Evolutionary conservation across 768 basidiomycete species (phyloP).

Genomic region (Kwoniella dejecticola): DNA sequence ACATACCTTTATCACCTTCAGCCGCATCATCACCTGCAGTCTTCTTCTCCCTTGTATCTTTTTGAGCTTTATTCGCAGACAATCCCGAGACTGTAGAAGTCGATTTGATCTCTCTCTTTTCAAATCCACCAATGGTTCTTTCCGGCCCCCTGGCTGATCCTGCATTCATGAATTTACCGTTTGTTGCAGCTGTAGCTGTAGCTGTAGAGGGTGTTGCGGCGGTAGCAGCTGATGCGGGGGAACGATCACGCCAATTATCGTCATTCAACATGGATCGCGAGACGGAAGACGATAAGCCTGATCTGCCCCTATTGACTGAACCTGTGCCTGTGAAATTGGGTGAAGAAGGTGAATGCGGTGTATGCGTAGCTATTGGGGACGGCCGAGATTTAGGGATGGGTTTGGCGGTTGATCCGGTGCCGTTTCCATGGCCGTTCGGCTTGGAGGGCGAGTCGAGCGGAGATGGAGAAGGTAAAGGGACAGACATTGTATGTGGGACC

Average conservation of each 20-base stretch:
- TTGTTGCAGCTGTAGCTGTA: not conserved
- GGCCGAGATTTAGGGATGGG: constrained; percentile 36
- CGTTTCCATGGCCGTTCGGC: not conserved
- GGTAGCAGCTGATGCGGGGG: not conserved
- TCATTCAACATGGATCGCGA: constrained; percentile 15
- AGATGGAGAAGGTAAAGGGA: constrained; percentile 41
- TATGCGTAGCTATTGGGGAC: constrained; percentile 23
- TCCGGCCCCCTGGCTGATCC: constrained; percentile 26
- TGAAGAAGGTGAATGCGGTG: constrained; percentile 20
- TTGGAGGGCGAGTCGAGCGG: constrained; percentile 14
- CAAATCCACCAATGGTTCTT: constrained; percentile 46
- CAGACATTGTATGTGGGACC: constrained; percentile 44
- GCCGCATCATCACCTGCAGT: constrained; percentile 15
- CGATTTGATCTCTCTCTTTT: constrained; percentile 31
- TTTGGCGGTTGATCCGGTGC: constrained; percentile 12
- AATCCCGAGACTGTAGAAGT: constrained; percentile 10
- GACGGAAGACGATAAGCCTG: constrained; percentile 8
- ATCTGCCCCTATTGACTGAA: constrained; percentile 8
- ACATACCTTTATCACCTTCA: constrained; percentile 28
- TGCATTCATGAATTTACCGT: not conserved
- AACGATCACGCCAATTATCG: constrained; percentile 35
- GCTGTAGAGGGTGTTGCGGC: not conserved
- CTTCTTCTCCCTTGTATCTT: constrained; percentile 9
- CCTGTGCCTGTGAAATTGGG: not conserved
- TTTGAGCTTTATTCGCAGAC: constrained; percentile 4